A percentile compares a stretch with the other conserved stretches of the same genome.
Evolutionary conservation across 768 basidiomycete genomes (phyloP).

Genomic region (Suillus brevipes): DNA sequence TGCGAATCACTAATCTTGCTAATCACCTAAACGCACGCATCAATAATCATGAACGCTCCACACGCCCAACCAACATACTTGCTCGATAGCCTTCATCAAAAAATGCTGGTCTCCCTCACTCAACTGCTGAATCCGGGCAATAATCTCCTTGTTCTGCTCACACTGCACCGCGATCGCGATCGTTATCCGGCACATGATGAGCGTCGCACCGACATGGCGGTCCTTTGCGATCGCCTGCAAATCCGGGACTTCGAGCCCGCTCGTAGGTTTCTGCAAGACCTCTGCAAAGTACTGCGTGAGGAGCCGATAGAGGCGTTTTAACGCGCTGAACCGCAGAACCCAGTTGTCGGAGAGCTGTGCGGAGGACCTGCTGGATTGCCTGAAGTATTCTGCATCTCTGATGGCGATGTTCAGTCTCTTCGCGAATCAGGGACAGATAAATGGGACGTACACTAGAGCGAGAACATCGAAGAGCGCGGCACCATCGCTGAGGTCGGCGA

Average conservation of each 20-base stretch:
- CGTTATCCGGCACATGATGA: slow-evolving; percentile 76
- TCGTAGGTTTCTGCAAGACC: slow-evolving; percentile 77
- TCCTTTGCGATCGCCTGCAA: slow-evolving; percentile 85
- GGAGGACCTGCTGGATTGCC: slow-evolving; percentile 55
- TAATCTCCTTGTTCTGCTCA: slow-evolving; percentile 84
- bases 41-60: slow-evolving; percentile 4
- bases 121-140: slow-evolving; percentile 83
- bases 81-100: slow-evolving; percentile 93
- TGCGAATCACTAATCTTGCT: slow-evolving; percentile 58
- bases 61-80: slow-evolving; percentile 45
- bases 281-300: slow-evolving; percentile 89
- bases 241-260: slow-evolving; percentile 81
- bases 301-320: slow-evolving; percentile 84
- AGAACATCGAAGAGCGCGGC: slow-evolving; percentile 75
- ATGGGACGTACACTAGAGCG: slow-evolving; percentile 61
- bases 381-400: slow-evolving; percentile 83
- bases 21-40: slow-evolving; percentile 58
- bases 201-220: slow-evolving; percentile 58
- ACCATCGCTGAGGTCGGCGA: slow-evolving; percentile 80
- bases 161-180: slow-evolving; percentile 89
- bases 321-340: slow-evolving; percentile 80
- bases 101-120: slow-evolving; percentile 83
- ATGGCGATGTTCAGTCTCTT: slow-evolving; percentile 13
- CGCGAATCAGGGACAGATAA: neutral
- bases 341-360: slow-evolving; percentile 79